Conservation (phyloP, 352 stramenopile species). For the Elongisporangium anandrum region DNA sequence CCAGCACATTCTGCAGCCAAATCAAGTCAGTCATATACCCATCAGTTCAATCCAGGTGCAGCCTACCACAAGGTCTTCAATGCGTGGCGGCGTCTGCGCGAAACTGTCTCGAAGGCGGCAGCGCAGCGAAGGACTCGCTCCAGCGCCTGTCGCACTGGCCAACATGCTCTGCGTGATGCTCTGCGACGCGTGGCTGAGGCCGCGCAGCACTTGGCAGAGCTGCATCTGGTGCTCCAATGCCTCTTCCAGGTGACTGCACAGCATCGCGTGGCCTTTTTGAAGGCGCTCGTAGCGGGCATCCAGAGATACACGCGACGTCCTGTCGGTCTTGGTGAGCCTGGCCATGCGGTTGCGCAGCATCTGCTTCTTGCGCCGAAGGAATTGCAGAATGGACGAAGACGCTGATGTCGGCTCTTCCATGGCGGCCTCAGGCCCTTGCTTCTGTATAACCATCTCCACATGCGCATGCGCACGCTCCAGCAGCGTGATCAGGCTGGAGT, state of each 20-base stretch:
- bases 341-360: constrained; percentile 3
- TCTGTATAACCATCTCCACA: constrained; percentile 9
- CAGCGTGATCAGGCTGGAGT: constrained; percentile 17
- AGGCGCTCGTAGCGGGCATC: constrained; percentile 33
- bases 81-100: not conserved
- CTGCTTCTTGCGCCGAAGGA: constrained; percentile 19
- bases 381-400: constrained; percentile 4
- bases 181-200: not conserved
- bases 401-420: not conserved
- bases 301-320: not conserved
- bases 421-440: not conserved
- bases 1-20: constrained; percentile 14
- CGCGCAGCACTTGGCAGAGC: constrained; percentile 16
- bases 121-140: constrained; percentile 1
- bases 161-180: not conserved
- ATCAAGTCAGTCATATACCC: not conserved
- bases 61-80: constrained; percentile 1
- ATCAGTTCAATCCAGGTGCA: not conserved
- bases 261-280: constrained; percentile 16
- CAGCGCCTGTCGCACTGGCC: constrained; percentile 1
- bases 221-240: constrained; percentile 16
- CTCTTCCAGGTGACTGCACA: constrained; percentile 27
- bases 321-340: constrained; percentile 1
- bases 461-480: constrained; percentile 24
- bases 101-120: not conserved